phyloP scores from a whole-genome alignment of 176 grass and related monocot species.

The Bromus sterilis region DNA sequence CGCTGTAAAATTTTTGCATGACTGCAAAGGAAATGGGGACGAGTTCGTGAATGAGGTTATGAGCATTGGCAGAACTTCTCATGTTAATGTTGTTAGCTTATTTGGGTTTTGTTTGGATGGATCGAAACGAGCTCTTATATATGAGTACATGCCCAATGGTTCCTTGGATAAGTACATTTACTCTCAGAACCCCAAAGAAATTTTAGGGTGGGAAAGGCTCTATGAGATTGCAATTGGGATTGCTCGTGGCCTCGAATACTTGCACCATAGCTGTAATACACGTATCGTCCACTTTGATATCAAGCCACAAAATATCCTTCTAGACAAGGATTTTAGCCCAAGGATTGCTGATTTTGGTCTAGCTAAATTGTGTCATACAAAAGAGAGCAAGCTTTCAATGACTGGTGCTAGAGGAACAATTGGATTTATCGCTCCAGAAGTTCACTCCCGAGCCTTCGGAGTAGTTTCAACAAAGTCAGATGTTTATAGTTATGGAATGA shows the following conservation, averaged over 20 bases:
- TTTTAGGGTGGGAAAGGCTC: not conserved
- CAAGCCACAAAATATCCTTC: slow-evolving; percentile 47
- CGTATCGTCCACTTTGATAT: slow-evolving; percentile 52
- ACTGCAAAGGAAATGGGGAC: slow-evolving; percentile 29
- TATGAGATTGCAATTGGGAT: slow-evolving; percentile 11
- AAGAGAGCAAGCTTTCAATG: slow-evolving; percentile 35
- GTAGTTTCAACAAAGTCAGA: slow-evolving; percentile 37
- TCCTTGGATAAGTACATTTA: not conserved
- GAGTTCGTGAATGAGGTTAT: slow-evolving; percentile 60
- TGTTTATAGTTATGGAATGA: slow-evolving; percentile 45
- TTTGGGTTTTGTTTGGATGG: slow-evolving; percentile 45
- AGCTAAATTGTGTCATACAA: slow-evolving; percentile 31
- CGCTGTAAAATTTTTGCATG: slow-evolving; percentile 51
- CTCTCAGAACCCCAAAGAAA: not conserved
- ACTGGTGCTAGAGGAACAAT: slow-evolving; percentile 31
- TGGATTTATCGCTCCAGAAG: slow-evolving; percentile 44
- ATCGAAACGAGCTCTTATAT: slow-evolving; percentile 24
- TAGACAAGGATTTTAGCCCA: slow-evolving; percentile 36
- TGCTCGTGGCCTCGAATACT: slow-evolving; percentile 42
- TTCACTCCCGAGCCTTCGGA: slow-evolving; percentile 21
- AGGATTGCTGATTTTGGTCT: slow-evolving; percentile 55
- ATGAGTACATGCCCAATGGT: not conserved
- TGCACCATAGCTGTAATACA: slow-evolving; percentile 32
- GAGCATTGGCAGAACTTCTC: slow-evolving; percentile 53
- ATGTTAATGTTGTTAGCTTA: slow-evolving; percentile 49